Conservation (phyloP, 148 eudicot species). For the Silene conica region DNA sequence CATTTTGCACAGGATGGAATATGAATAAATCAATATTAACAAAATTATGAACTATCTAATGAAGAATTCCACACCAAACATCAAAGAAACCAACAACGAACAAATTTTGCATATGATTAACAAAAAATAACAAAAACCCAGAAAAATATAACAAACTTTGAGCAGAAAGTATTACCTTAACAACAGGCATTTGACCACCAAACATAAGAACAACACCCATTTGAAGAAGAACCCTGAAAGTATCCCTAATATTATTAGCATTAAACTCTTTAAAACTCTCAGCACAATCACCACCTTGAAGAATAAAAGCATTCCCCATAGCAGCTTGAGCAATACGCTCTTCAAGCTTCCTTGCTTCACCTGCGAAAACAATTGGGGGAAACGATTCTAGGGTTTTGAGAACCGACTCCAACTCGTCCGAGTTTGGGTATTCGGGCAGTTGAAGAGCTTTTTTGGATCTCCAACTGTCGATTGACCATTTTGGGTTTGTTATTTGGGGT, state of each 20-base stretch:
- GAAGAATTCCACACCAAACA: neutral
- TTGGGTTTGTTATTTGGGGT: constrained; percentile 7
- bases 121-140: neutral
- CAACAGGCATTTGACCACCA: constrained; percentile 73
- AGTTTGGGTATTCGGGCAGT: constrained; percentile 55
- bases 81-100: neutral
- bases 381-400: constrained; percentile 48
- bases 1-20: neutral
- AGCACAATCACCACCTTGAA: constrained; percentile 81
- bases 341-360: constrained; percentile 61
- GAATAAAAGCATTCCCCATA: constrained; percentile 51
- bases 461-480: constrained; percentile 58
- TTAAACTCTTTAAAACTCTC: constrained; percentile 76
- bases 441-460: constrained; percentile 46
- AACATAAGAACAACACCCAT: constrained; percentile 82
- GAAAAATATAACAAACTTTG: neutral
- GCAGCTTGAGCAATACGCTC: constrained; percentile 64
- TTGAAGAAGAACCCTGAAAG: constrained; percentile 63
- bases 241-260: constrained; percentile 71
- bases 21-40: neutral
- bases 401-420: constrained; percentile 39
- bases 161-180: constrained; percentile 40
- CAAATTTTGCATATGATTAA: too few species aligned
- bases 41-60: neutral
- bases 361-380: constrained; percentile 71